These are phyloP conservation scores for Gracilaria gracilis DNA, from an alignment of 23 red algal genomes.

Conservation along the genomic window DNA sequence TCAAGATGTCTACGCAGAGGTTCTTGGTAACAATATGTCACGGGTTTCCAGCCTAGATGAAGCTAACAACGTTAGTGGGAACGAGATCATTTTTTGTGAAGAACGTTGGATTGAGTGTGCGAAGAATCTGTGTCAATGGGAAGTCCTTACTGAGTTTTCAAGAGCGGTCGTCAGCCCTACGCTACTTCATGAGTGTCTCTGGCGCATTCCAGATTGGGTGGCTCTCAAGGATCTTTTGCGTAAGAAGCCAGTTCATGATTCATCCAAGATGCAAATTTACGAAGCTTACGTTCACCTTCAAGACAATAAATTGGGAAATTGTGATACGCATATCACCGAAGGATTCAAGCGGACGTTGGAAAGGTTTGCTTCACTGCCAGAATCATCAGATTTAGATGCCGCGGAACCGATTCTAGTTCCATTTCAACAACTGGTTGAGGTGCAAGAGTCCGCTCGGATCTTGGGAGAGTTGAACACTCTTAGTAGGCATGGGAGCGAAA, in stretches of 20 bases:
- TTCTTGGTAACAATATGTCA: slow-evolving; percentile 46
- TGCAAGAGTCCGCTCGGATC: slow-evolving; percentile 86
- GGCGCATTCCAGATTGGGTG: slow-evolving; percentile 96
- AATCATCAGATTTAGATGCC: slow-evolving; percentile 59
- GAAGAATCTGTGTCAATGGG: slow-evolving; percentile 95
- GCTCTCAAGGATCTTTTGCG: slow-evolving; percentile 89
- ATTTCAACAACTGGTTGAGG: slow-evolving; percentile 94
- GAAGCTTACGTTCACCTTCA: slow-evolving; percentile 91
- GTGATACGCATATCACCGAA: slow-evolving; percentile 56
- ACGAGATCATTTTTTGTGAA: slow-evolving; percentile 80
- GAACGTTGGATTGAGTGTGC: slow-evolving; percentile 95
- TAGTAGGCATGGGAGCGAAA: slow-evolving; percentile 47
- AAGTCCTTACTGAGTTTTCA: slow-evolving; percentile 93
- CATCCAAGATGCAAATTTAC: slow-evolving; percentile 82
- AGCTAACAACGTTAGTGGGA: background rate
- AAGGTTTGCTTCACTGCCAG: slow-evolving; percentile 69
- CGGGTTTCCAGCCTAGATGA: background rate
- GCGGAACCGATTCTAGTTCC: slow-evolving; percentile 56
- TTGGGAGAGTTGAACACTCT: slow-evolving; percentile 92
- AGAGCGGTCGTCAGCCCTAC: slow-evolving; percentile 74
- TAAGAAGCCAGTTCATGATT: slow-evolving; percentile 87
- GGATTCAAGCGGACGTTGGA: slow-evolving; percentile 72
- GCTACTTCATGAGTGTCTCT: slow-evolving; percentile 96
- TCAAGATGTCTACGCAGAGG: slow-evolving; percentile 70
- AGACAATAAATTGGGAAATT: slow-evolving; percentile 89